Base-by-base conservation (phyloP, 1,139 yeast genomes). In the Protomyces lactucae-debilis region DNA sequence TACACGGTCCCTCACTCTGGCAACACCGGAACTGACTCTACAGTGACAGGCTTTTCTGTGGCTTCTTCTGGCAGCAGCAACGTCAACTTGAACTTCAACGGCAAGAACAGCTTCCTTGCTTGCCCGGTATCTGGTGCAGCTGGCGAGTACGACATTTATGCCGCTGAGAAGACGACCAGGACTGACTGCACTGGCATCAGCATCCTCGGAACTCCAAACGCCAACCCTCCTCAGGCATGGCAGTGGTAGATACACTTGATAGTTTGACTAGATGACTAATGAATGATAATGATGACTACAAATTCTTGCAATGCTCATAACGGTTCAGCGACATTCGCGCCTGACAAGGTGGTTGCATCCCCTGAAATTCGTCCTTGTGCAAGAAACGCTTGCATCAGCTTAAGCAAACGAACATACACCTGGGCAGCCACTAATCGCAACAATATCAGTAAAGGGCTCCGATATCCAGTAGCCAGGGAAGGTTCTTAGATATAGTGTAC, bases 141-240 rank as follows among this genome's bases (percentile, higher is more conserved):
- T 48, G 61, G 61, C 25, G 35, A 36, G 10, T 57, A 51, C 32
- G 55, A 57, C 32, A 39, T 57, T 52, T 43, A 21, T 16, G 51
- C 48, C 23, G 36, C 46, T 1, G 55, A 48, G 51, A 57, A 57
- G 51, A 23, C 53, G 23, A 48, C 61, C 3, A 51, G 53, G 10
- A 51, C 61, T 3, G 61, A 51, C 53, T 57, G 61, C 43, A 57
- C 61, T 54, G 61, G 61, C 6, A 54, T 57, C 55, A 32, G 39
- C 16, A 35, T 57, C 3, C 43, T 28, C 9, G 61, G 55, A 14
- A 25, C 61, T 54, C 25, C 16, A 25, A 52, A 45, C n/a, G 14
- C 36, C 51, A 28, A 32, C 45, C 53, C 60, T 23, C 45, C 60
- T 5, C 12, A n/a, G 8, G 60, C 54, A 32, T 56, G 53, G 53